phyloP scores from a whole-genome alignment of 2,329 filamentous ascomycete species.

The Stagonosporopsis rhizophila region DNA sequence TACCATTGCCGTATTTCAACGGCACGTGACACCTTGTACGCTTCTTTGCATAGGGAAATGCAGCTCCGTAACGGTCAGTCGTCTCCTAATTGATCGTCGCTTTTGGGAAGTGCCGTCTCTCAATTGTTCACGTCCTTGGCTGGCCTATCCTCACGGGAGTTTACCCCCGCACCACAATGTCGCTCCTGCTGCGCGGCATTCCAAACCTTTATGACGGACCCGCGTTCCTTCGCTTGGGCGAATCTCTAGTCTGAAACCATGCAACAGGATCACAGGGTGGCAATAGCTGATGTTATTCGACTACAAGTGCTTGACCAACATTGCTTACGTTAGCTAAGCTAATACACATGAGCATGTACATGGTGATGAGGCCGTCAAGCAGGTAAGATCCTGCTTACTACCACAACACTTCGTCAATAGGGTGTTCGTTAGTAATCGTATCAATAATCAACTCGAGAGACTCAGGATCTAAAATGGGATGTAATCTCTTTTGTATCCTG shows the following conservation, averaged over 20 bases:
- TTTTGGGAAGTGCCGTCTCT: background rate
- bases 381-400: background rate
- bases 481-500: background rate
- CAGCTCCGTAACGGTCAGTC: background rate
- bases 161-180: background rate
- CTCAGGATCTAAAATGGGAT: background rate
- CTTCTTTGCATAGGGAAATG: background rate
- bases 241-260: background rate
- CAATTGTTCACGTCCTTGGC: background rate
- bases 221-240: background rate
- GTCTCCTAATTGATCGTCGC: background rate
- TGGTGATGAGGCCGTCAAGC: background rate
- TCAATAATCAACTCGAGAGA: background rate
- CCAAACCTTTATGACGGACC: background rate
- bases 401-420: background rate
- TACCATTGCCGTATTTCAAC: background rate
- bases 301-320: background rate
- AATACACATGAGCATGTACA: background rate
- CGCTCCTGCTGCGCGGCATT: background rate
- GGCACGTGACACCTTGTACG: background rate
- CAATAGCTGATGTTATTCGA: background rate
- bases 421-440: background rate
- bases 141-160: background rate
- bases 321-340: background rate
- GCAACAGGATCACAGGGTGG: background rate